phyloP scores from a whole-genome alignment of 495 filamentous ascomycete species.

The Neurospora hispaniola region DNA sequence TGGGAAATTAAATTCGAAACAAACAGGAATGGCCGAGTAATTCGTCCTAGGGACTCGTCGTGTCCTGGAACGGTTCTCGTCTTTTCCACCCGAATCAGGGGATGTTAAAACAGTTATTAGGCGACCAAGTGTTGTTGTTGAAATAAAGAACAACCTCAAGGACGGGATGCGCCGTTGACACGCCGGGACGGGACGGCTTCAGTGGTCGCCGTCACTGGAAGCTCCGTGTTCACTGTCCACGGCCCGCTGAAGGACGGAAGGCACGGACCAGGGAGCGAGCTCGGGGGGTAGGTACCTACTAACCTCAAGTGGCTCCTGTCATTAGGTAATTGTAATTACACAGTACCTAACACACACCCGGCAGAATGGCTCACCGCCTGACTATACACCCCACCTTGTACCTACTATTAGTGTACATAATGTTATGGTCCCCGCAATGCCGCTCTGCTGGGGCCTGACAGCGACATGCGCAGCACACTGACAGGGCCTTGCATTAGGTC shows the following conservation, averaged over 20 bases:
- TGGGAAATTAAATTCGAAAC: not conserved
- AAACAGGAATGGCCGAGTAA: not conserved
- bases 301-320: too few relatives aligned
- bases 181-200: not conserved
- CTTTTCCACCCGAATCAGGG: not conserved
- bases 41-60: too few relatives aligned
- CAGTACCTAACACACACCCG: not conserved
- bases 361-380: slow-evolving; percentile 15
- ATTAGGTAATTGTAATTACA: not conserved
- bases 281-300: not conserved
- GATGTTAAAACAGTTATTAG: not conserved
- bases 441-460: not conserved
- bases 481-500: not conserved
- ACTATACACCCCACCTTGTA: slow-evolving; percentile 7
- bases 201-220: not conserved
- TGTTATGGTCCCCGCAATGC: slow-evolving; percentile 7
- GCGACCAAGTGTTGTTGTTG: not conserved
- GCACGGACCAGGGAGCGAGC: not conserved
- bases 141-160: not conserved
- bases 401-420: too few relatives aligned
- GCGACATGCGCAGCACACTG: too few relatives aligned
- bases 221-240: not conserved
- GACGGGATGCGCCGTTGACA: not conserved
- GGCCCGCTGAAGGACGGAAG: not conserved
- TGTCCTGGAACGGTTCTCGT: not conserved